Conservation (phyloP, 179 eudicot genomes). For the Silene noctiflora region DNA sequence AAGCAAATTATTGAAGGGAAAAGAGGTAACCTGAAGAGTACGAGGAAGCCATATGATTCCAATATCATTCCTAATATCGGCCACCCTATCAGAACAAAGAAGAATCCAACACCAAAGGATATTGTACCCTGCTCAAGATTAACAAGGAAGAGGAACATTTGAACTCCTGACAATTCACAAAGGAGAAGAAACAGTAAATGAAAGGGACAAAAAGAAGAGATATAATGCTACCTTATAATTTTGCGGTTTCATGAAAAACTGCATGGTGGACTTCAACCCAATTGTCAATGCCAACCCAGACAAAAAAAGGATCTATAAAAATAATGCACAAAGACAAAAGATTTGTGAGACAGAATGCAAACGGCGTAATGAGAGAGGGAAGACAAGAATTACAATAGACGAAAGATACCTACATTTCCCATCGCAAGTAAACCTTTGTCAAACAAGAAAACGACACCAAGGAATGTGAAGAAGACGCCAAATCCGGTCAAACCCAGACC, state of each 20-base stretch:
- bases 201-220: neutral
- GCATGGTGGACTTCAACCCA: constrained; percentile 79
- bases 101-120: constrained; percentile 88
- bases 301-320: constrained; percentile 79
- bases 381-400: neutral
- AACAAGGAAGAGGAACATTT: constrained; percentile 16
- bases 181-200: neutral
- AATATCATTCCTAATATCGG: constrained; percentile 88
- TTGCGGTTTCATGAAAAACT: constrained; percentile 82
- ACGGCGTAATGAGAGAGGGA: constrained; percentile 16
- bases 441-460: constrained; percentile 85
- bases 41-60: constrained; percentile 88
- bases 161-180: constrained; percentile 5
- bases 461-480: constrained; percentile 85
- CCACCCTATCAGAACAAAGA: constrained; percentile 88
- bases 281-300: constrained; percentile 86
- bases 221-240: constrained; percentile 64
- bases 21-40: constrained; percentile 77
- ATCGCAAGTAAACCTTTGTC: constrained; percentile 96
- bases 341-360: neutral
- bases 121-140: constrained; percentile 69
- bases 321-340: constrained; percentile 11
- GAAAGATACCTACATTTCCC: constrained; percentile 68
- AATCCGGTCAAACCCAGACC: constrained; percentile 95
- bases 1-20: constrained; percentile 4